phyloP scores from a whole-genome alignment of 1,284 basidiomycete species.

The Leccinum solheimii region DNA sequence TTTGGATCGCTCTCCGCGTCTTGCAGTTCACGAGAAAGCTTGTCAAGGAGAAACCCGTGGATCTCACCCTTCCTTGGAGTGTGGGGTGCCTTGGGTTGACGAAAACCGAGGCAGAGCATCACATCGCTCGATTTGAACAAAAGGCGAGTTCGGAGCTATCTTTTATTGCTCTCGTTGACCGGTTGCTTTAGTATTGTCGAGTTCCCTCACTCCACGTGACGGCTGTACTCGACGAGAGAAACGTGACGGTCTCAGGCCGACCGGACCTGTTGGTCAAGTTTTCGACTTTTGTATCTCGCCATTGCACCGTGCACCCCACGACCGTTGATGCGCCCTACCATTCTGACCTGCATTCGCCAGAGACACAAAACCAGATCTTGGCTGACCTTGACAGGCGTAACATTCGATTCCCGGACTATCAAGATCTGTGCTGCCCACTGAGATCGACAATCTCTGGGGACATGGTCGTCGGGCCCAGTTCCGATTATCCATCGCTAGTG shows the following conservation, averaged over 20 bases:
- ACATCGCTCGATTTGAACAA: conserved; percentile 40
- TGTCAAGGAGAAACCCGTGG: conserved; percentile 23
- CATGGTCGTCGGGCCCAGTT: conserved; percentile 26
- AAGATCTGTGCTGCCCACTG: conserved; percentile 46
- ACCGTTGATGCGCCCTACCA: conserved; percentile 58
- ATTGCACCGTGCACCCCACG: conserved; percentile 41
- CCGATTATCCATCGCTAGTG: conserved; percentile 39
- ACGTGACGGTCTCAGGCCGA: conserved; percentile 58
- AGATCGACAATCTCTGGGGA: conserved; percentile 52
- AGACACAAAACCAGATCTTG: conserved; percentile 43
- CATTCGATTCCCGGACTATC: conserved; percentile 51
- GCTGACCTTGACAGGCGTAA: conserved; percentile 43
- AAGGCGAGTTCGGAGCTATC: conserved; percentile 30
- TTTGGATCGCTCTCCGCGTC: conserved; percentile 61
- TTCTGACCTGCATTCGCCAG: conserved; percentile 37
- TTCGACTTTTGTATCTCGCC: conserved; percentile 35
- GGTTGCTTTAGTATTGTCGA: conserved; percentile 18
- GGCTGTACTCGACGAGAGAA: conserved; percentile 47
- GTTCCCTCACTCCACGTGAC: conserved; percentile 46
- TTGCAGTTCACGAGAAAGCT: conserved; percentile 40
- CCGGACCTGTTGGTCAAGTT: conserved; percentile 52
- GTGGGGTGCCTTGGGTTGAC: conserved; percentile 48
- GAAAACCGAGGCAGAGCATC: conserved; percentile 35
- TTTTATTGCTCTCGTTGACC: conserved; percentile 7
- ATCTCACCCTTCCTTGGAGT: conserved; percentile 50